Conservation (phyloP, 495 filamentous ascomycete genomes). For the Evernia prunastri region DNA sequence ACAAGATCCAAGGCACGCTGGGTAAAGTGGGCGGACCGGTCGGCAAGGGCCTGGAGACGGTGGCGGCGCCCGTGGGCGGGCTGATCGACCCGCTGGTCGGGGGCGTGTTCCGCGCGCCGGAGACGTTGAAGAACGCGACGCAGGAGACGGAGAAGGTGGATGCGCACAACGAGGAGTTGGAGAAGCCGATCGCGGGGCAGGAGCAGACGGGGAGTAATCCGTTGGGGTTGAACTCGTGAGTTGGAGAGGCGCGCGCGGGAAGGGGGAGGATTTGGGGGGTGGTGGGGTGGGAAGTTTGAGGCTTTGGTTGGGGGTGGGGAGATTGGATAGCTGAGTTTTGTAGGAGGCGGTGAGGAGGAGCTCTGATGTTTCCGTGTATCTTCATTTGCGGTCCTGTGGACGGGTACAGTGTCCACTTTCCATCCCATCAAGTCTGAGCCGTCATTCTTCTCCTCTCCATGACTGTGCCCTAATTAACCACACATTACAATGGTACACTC, state of each 20-base stretch:
- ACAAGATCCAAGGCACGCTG: constrained; percentile 23
- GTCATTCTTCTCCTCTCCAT: no score
- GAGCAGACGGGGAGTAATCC: constrained; percentile 27
- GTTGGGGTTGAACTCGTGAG: constrained; percentile 28
- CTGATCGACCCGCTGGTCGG: constrained; percentile 27
- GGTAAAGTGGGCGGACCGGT: constrained; percentile 26
- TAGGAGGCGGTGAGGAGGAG: not conserved
- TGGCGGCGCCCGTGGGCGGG: constrained; percentile 23
- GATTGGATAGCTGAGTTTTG: not conserved
- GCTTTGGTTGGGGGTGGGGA: not conserved
- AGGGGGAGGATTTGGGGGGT: not conserved
- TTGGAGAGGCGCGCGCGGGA: constrained; percentile 22
- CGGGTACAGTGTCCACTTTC: not conserved
- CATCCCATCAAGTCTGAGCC: not conserved
- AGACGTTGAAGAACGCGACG: constrained; percentile 15
- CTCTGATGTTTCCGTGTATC: not conserved
- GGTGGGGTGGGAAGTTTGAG: not conserved
- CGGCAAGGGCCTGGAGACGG: constrained; percentile 26
- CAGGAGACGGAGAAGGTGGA: constrained; percentile 17
- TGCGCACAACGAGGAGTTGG: constrained; percentile 16
- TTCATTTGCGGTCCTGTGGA: not conserved
- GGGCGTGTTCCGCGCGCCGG: constrained; percentile 23
- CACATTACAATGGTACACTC: no score
- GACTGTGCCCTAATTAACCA: no score
- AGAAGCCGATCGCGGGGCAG: constrained; percentile 23